Percentiles rank a stretch among this genome's conserved stretches.
These are phyloP conservation scores for Apiotrichum sp. DNA, from an alignment of 1,284 basidiomycete species.

Conservation along the genomic window DNA sequence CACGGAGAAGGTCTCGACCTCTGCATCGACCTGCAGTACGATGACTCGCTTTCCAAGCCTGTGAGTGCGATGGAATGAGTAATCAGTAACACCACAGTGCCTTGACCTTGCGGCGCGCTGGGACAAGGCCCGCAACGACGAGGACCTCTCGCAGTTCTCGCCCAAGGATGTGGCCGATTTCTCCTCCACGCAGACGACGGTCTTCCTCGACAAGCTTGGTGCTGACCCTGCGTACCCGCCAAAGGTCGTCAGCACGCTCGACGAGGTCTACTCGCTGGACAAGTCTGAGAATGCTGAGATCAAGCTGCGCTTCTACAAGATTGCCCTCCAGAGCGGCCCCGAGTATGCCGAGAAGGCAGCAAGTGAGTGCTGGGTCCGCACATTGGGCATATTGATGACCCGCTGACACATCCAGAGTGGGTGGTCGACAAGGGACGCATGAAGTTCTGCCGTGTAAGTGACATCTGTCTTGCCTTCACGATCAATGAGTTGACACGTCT, in stretches of 20 bases:
- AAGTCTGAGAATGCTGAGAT: slow-evolving; percentile 50
- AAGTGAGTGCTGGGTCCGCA: slow-evolving; percentile 24
- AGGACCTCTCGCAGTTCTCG: slow-evolving; percentile 43
- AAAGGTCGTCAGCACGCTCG: slow-evolving; percentile 39
- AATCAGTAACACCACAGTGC: slow-evolving; percentile 27
- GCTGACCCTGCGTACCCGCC: slow-evolving; percentile 32
- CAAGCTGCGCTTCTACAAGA: slow-evolving; percentile 50
- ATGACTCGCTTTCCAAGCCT: slow-evolving; percentile 65
- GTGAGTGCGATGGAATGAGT: slow-evolving; percentile 18
- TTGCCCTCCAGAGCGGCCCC: slow-evolving; percentile 48
- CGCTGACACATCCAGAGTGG: slow-evolving; percentile 38
- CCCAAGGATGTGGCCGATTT: slow-evolving; percentile 38
- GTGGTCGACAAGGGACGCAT: slow-evolving; percentile 50
- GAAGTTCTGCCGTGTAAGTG: slow-evolving; percentile 47
- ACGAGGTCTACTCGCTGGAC: slow-evolving; percentile 47
- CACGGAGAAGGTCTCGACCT: slow-evolving; percentile 73
- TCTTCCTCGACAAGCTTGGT: slow-evolving; percentile 51
- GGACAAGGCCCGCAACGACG: slow-evolving; percentile 58
- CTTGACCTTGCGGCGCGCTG: slow-evolving; percentile 66
- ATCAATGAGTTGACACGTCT: background rate
- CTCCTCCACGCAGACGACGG: slow-evolving; percentile 41
- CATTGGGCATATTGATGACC: too few relatives aligned
- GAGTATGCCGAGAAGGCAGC: slow-evolving; percentile 49
- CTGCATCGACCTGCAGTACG: slow-evolving; percentile 76
- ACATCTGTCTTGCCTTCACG: too few relatives aligned